Conservation (phyloP, 306 rosid species). For the Comarum palustre region DNA sequence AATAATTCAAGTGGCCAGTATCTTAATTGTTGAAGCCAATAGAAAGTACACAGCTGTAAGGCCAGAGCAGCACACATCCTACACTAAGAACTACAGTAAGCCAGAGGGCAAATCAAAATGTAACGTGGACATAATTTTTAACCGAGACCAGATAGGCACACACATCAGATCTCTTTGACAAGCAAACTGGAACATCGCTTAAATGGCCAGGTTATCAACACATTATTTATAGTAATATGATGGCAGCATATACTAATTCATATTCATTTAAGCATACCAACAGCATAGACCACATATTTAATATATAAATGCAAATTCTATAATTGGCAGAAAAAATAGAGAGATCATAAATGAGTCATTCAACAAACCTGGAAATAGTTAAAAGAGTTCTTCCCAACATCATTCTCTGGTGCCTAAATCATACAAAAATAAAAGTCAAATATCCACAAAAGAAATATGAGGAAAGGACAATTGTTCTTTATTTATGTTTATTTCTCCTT, state of each 20-base stretch:
- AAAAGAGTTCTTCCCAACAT: slow-evolving; percentile 87
- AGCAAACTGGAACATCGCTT: background rate
- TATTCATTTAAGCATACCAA: background rate
- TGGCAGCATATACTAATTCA: background rate
- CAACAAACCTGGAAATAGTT: slow-evolving; percentile 86
- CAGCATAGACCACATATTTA: background rate
- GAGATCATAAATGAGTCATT: background rate
- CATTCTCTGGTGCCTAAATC: slow-evolving; percentile 79
- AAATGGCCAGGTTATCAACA: background rate
- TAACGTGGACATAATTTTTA: background rate
- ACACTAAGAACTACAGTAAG: background rate
- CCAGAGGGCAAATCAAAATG: background rate
- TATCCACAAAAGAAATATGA: background rate
- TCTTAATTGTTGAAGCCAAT: background rate
- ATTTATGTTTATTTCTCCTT: background rate
- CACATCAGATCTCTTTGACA: background rate
- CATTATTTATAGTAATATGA: background rate
- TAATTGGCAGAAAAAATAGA: background rate
- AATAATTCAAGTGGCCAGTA: background rate
- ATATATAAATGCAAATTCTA: background rate
- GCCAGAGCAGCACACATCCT: background rate
- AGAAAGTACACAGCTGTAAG: background rate
- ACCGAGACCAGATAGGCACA: background rate
- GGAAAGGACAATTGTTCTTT: background rate
- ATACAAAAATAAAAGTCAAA: slow-evolving; percentile 25